A percentile compares a stretch with the other conserved stretches of the same genome.
Conservation (phyloP, 169 alveolate species). For the Amoebophrya sp. region DNA sequence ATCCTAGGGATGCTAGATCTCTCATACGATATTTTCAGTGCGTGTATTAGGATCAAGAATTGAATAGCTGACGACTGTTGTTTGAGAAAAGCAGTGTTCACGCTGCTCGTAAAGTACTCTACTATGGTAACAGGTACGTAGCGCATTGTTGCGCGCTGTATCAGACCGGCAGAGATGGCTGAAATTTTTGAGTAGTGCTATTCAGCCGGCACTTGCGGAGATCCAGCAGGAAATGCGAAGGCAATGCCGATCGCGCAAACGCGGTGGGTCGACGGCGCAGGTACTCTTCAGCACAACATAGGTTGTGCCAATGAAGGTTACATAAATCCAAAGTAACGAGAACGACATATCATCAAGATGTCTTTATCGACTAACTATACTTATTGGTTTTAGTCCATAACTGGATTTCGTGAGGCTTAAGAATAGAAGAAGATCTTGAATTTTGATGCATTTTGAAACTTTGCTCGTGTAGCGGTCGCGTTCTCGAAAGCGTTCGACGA, state of each 20-base stretch:
- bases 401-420: neutral
- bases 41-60: neutral
- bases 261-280: neutral
- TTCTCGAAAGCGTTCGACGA: too few relatives aligned
- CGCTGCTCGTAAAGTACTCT: too few relatives aligned
- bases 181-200: neutral
- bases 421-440: too few relatives aligned
- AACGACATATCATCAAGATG: neutral
- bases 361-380: neutral
- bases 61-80: neutral
- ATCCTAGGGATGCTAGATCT: neutral
- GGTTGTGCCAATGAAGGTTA: neutral
- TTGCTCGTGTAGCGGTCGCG: too few relatives aligned
- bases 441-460: too few relatives aligned
- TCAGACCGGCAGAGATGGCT: neutral
- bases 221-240: neutral
- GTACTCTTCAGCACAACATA: neutral
- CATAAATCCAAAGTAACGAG: neutral
- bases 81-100: too few relatives aligned
- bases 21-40: neutral
- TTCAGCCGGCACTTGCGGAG: neutral
- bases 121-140: neutral
- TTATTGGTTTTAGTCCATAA: neutral
- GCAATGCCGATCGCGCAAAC: neutral
- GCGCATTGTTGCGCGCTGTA: neutral